These are phyloP conservation scores for Spatholobus suberectus DNA, from an alignment of 306 rosid genomes.

Conservation along the genomic window DNA sequence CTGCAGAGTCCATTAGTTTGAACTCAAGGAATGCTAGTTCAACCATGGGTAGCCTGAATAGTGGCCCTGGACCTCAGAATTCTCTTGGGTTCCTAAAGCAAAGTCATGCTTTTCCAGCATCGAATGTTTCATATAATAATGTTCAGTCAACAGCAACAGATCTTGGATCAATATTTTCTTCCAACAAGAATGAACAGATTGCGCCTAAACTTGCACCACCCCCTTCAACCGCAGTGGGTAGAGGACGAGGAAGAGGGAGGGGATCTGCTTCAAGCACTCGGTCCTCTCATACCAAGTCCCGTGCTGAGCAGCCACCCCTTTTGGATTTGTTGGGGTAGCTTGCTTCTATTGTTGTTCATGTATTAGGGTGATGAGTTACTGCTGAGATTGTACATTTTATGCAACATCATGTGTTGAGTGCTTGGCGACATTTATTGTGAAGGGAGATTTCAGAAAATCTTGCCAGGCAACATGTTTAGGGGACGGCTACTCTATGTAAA, in stretches of 20 bases:
- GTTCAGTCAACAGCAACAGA: slow-evolving; percentile 65
- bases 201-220: slow-evolving; percentile 94
- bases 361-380: slow-evolving; percentile 37
- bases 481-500: slow-evolving; percentile 50
- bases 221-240: slow-evolving; percentile 79
- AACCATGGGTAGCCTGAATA: slow-evolving; percentile 47
- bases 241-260: slow-evolving; percentile 95
- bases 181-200: slow-evolving; percentile 68
- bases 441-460: slow-evolving; percentile 40
- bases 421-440: slow-evolving; percentile 50
- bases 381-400: slow-evolving; percentile 49
- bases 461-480: slow-evolving; percentile 45
- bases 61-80: slow-evolving; percentile 53
- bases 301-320: slow-evolving; percentile 75
- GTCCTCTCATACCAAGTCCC: slow-evolving; percentile 61
- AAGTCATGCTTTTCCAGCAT: slow-evolving; percentile 57
- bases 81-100: slow-evolving; percentile 71
- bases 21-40: slow-evolving; percentile 57
- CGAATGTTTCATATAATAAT: slow-evolving; percentile 50
- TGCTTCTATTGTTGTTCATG: slow-evolving; percentile 21
- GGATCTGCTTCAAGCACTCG: slow-evolving; percentile 57
- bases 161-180: slow-evolving; percentile 84
- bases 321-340: slow-evolving; percentile 81
- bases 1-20: slow-evolving; percentile 51
- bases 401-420: slow-evolving; percentile 48